Conservation (phyloP, 2,329 filamentous ascomycete species). For the Diplodia seriata region DNA sequence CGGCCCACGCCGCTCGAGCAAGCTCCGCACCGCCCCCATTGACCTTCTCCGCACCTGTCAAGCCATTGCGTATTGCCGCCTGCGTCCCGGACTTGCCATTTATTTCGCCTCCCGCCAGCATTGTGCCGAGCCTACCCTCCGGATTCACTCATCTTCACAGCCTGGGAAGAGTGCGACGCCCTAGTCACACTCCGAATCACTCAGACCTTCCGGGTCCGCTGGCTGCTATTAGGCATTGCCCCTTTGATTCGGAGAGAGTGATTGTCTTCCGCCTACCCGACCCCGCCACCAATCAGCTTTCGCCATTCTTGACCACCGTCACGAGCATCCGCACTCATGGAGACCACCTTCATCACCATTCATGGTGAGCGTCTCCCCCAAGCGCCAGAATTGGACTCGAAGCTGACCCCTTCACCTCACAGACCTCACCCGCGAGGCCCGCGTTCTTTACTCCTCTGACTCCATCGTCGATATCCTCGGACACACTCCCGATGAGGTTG, state of each 20-base stretch:
- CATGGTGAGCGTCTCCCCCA: slow-evolving; percentile 64
- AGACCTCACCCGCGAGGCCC: slow-evolving; percentile 79
- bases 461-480: slow-evolving; percentile 84
- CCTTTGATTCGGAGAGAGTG: slow-evolving; percentile 28
- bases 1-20: not conserved
- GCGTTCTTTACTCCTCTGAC: slow-evolving; percentile 82
- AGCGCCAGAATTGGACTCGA: slow-evolving; percentile 24
- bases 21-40: slow-evolving; percentile 15
- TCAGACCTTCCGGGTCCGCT: slow-evolving; percentile 20
- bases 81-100: not conserved
- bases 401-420: slow-evolving; percentile 34
- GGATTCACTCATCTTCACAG: not conserved
- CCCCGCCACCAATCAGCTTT: not conserved
- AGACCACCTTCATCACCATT: slow-evolving; percentile 90
- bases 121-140: not conserved
- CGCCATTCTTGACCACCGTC: not conserved
- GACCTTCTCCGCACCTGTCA: not conserved
- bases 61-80: not conserved
- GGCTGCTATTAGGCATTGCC: slow-evolving; percentile 32
- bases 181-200: slow-evolving; percentile 28
- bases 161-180: not conserved
- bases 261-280: slow-evolving; percentile 3
- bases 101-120: not conserved
- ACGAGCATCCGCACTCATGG: slow-evolving; percentile 59
- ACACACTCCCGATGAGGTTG: slow-evolving; percentile 76